Evolutionary conservation across 2,329 filamentous ascomycete genomes (phyloP), one percentile per base, ranked within the genome.

Genomic region (Sporothrix phasma): DNA sequence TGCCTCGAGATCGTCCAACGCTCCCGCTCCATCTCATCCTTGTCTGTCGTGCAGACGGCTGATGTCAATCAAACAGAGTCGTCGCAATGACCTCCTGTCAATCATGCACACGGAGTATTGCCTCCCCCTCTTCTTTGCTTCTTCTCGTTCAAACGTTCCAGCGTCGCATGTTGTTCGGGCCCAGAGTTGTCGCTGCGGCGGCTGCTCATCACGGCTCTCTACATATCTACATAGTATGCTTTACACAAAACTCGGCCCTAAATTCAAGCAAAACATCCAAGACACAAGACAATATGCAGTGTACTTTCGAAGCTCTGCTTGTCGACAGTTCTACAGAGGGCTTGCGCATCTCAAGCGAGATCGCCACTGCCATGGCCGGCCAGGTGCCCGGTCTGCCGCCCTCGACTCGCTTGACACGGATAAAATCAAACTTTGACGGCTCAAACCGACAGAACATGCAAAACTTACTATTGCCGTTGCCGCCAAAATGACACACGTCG

Each of bases 21-120:
- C 51, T 15, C 13, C 19, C n/a, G 29, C 51, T 29, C 26, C 7
- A 29, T 43, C 54, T 43, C 54, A 34, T 58, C 54, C 39, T 56
- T 43, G n/a, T n/a, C n/a, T n/a, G n/a, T n/a, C 54, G 22, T 58
- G 56, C 56, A 60, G 41, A 34, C 34, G 56, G 56, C 56, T 60
- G 34, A 60, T 34, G 41, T 46, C 39, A 31, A 46, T 34, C 29
- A 60, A 24, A 49, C 59, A 49, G 3, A 41, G 39, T 43, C 58
- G 26, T 26, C 58, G 58, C 58, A 61, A 47, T 34, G 58, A 47
- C 58, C 58, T 37, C 58, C 43, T 61, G 41, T 37, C 54, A 59
- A 29, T 43, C 37, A 26, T 58, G 37, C 54, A 58, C 45, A 58
- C 17, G 26, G 15, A 26, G 8, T 29, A 31, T 31, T 4, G n/a